A percentile compares a stretch with the other conserved stretches of the same genome.
These are phyloP conservation scores for Wickerhamiella shivajii DNA, from an alignment of 805 yeast species.

Conservation along the genomic window DNA sequence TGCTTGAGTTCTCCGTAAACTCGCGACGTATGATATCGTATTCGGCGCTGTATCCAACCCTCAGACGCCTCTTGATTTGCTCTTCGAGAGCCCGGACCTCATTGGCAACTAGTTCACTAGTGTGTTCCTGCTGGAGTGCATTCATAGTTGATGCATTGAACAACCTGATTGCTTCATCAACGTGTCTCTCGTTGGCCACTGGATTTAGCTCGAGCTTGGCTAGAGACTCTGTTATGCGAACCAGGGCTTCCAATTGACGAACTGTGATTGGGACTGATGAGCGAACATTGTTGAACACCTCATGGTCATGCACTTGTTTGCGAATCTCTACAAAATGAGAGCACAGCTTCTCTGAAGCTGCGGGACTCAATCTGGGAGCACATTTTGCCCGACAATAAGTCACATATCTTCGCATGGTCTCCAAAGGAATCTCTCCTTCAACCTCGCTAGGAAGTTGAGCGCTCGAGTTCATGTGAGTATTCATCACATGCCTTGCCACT, in stretches of 20 bases:
- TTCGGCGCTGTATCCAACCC: conserved; percentile 92
- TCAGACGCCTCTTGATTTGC: conserved; percentile 77
- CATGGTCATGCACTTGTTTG: conserved; percentile 66
- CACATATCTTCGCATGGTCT: conserved; percentile 80
- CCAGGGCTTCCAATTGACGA: conserved; percentile 93
- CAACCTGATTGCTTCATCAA: conserved; percentile 85
- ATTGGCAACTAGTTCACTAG: conserved; percentile 27
- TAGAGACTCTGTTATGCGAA: conserved; percentile 85
- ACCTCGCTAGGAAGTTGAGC: conserved; percentile 37
- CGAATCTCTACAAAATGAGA: conserved; percentile 88
- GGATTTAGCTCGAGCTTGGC: conserved; percentile 79
- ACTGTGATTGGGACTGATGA: conserved; percentile 95
- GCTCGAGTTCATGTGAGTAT: conserved; percentile 71
- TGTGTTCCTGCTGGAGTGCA: conserved; percentile 60
- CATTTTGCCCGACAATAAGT: conserved; percentile 80
- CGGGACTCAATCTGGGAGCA: conserved; percentile 82
- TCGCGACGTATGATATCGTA: conserved; percentile 72
- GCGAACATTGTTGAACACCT: conserved; percentile 67
- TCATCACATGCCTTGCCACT: conserved; percentile 90
- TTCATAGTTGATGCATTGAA: conserved; percentile 97
- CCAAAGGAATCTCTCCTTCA: conserved; percentile 75
- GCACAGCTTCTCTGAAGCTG: conserved; percentile 79
- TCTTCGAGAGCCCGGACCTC: conserved; percentile 71
- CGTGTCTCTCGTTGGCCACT: conserved; percentile 76
- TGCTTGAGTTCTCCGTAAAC: conserved; percentile 29